phyloP scores from a whole-genome alignment of 2,329 filamentous ascomycete species.

The Dothiorella sarmentorum region DNA sequence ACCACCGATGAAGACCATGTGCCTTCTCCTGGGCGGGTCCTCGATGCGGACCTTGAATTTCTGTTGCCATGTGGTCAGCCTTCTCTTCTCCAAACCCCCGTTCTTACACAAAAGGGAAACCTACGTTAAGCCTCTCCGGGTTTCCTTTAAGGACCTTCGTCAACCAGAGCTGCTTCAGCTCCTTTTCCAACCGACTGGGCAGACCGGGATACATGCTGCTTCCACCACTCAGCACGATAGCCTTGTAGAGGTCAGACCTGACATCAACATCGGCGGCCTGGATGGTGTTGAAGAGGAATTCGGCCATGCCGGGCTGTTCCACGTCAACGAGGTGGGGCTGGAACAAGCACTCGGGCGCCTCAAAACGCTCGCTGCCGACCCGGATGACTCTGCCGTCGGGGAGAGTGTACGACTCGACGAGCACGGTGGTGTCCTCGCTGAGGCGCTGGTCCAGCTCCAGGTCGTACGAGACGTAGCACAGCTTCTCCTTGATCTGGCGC shows the following conservation, averaged over 20 bases:
- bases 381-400: slow-evolving; percentile 95
- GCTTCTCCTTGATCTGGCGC: slow-evolving; percentile 98
- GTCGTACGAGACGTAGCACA: slow-evolving; percentile 99
- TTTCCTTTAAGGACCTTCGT: slow-evolving; percentile 87
- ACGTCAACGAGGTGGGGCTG: slow-evolving; percentile 97
- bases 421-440: slow-evolving; percentile 93
- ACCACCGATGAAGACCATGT: slow-evolving; percentile 99
- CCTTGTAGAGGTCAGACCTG: slow-evolving; percentile 89
- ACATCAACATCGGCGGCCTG: slow-evolving; percentile 95
- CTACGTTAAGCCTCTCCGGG: slow-evolving; percentile 77
- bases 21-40: slow-evolving; percentile 88
- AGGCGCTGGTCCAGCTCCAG: slow-evolving; percentile 92
- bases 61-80: slow-evolving; percentile 39
- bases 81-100: no score
- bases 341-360: slow-evolving; percentile 97
- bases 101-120: slow-evolving; percentile 26
- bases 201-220: slow-evolving; percentile 99
- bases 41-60: slow-evolving; percentile 99
- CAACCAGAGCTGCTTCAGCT: slow-evolving; percentile 97
- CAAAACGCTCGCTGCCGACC: slow-evolving; percentile 94
- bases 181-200: slow-evolving; percentile 92
- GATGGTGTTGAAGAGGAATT: slow-evolving; percentile 98
- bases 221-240: slow-evolving; percentile 91
- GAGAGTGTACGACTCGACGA: slow-evolving; percentile 96
- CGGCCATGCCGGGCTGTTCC: slow-evolving; percentile 92